Evolutionary conservation across 2,329 filamentous ascomycete species (phyloP).

Genomic region (Fusarium hainanense): DNA sequence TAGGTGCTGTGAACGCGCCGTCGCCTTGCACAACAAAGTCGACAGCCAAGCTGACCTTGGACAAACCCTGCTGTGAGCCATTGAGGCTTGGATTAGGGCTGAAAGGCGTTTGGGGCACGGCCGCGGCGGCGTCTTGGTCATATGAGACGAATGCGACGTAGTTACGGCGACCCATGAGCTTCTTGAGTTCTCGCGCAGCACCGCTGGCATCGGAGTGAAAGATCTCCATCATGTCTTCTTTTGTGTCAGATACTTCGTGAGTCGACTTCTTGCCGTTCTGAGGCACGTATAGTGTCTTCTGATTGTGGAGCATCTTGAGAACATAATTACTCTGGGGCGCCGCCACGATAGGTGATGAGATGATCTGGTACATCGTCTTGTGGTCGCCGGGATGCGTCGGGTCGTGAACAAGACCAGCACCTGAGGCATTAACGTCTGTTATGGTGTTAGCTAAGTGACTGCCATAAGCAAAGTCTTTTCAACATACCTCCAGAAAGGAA

Average conservation of each 20-base stretch:
- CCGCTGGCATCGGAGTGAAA: conserved; percentile 95
- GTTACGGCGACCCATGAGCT: conserved; percentile 92
- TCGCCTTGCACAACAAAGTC: conserved; percentile 98
- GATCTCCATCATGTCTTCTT: conserved; percentile 99
- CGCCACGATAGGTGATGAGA: conserved; percentile 91
- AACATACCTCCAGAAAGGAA: conserved; percentile 86
- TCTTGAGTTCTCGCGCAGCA: conserved; percentile 82
- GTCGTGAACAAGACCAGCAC: conserved; percentile 94
- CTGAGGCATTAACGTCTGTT: conserved; percentile 84
- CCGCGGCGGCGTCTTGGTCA: conserved; percentile 79
- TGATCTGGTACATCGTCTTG: conserved; percentile 99
- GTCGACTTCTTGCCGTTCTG: conserved; percentile 83
- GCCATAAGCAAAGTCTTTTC: not conserved
- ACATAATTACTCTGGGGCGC: conserved; percentile 87
- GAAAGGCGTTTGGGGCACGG: conserved; percentile 51
- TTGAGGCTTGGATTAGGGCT: conserved; percentile 53
- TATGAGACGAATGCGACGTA: conserved; percentile 95
- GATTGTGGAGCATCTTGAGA: conserved; percentile 94
- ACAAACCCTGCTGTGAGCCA: conserved; percentile 58
- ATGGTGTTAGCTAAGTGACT: conserved; percentile 37
- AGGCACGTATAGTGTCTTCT: conserved; percentile 91
- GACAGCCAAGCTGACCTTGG: conserved; percentile 85
- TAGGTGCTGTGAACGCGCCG: conserved; percentile 80
- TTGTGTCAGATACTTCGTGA: conserved; percentile 85
- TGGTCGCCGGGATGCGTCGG: conserved; percentile 90